Evolutionary conservation across 1,284 basidiomycete genomes (phyloP).

Genomic region (Heliocybe sulcata): DNA sequence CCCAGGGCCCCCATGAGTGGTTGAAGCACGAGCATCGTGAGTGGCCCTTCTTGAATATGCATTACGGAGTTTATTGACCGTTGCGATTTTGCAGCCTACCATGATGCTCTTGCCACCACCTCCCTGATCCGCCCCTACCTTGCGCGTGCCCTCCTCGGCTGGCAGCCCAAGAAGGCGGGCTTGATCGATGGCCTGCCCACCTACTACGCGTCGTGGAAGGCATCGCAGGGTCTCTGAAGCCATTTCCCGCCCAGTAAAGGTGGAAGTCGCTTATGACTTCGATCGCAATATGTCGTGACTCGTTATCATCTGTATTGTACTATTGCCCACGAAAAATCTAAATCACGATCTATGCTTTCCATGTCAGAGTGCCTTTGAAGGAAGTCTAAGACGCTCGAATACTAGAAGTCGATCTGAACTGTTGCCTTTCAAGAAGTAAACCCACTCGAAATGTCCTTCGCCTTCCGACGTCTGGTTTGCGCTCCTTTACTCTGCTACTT

Average conservation of each 20-base stretch:
- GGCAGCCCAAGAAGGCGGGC: conserved; percentile 36
- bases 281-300: too few species aligned
- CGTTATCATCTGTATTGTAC: too few species aligned
- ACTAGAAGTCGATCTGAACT: too few species aligned
- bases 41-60: conserved; percentile 13
- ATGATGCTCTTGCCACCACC: conserved; percentile 24
- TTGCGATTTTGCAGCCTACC: conserved; percentile 13
- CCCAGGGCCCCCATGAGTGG: conserved; percentile 24
- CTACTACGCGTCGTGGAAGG: conserved; percentile 35
- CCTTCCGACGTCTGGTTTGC: too few species aligned
- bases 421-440: too few species aligned
- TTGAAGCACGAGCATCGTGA: conserved; percentile 26
- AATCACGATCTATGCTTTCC: too few species aligned
- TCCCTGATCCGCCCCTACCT: conserved; percentile 33
- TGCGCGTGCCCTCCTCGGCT: conserved; percentile 36
- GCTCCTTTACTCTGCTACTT: too few species aligned
- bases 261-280: too few species aligned
- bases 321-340: too few species aligned
- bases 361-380: too few species aligned
- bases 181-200: conserved; percentile 37
- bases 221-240: conserved; percentile 6
- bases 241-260: neutral
- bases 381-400: too few species aligned
- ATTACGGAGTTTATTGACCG: conserved; percentile 8
- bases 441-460: too few species aligned